Base-by-base conservation (phyloP, 352 stramenopile genomes). In the Thalassiosira pacifica region DNA sequence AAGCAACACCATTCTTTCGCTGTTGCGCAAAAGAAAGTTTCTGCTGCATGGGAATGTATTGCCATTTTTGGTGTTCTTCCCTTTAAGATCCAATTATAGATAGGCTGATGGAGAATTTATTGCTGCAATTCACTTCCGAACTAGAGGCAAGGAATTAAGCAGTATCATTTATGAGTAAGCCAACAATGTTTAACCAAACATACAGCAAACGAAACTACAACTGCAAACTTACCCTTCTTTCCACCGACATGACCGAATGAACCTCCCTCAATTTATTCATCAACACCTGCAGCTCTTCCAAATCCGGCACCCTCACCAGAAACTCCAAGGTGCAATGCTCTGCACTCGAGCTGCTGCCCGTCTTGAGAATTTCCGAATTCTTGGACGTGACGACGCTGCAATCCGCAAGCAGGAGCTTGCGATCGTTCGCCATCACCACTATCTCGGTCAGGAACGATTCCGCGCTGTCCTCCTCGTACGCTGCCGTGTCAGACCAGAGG, bases 321-420 rank as follows among this genome's bases (percentile, higher is more conserved):
- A 95, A 95, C 53, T 92, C 87, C 4, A 95, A 67, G 0, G 83
- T 92, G 10, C 90, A 92, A 72, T 93, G 86, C 34, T 95, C 91
- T n/a, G 88, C 80, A 31, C 48, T 93, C 29, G 91, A 92, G 31
- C 76, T 76, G 29, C 88, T 93, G 0, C 91, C 91, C 18, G 91
- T 95, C 72, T 90, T 92, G 27, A 93, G 65, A 78, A 95, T 95
- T 69, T 91, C 83, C 0, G 89, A 90, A 45, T 90, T 88, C 34
- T 93, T 86, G 8, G 90, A 94, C 19, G 93, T 90, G 27, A 93
- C 73, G 10, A 93, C 88, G 37, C 86, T 91, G 69, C 91, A 95
- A 69, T 95, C 91, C 27, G 91, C 90, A 0, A 95, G 76, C 6
- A 95, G 73, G 2, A 94, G 76, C 66, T 94, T 95, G 52, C 91